Evolutionary conservation across 208 protist genomes (phyloP), one percentile per base, ranked within the genome.

Genomic region (Leishmania martiniquensis): DNA sequence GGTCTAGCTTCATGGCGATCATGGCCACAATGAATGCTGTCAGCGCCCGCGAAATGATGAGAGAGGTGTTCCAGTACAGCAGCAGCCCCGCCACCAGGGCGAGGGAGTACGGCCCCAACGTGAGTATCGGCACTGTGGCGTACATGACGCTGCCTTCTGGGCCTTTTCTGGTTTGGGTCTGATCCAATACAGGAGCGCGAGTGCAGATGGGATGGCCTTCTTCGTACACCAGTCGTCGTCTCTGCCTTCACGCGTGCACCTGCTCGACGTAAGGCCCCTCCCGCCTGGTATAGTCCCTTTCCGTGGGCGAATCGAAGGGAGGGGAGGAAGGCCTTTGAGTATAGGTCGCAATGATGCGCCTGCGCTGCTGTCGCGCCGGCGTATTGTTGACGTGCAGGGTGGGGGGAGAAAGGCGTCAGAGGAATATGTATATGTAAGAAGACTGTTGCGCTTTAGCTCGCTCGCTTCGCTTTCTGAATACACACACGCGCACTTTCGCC

Each of bases 51-150:
- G 81, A 86, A n/a, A 83, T 15, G 22, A 85, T 66, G 49, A 69
- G 60, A 39, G 82, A 87, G n/a, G 85, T 72, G 77, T 90, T 90
- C 89, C 89, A 93, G 72, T 93, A 89, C 7, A 90, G 57, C 49
- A 91, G 52, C 6, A 93, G 78, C 4, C 67, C 63, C 20, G 67
- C 32, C 63, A 73, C 44, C 20, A 80, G 17, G 10, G 69, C 47
- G 39, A 78, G 4, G 45, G 67, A 65, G 49, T 85, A 81, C 22
- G 74, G 72, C 25, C 55, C 66, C n/a, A 85, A 9, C 65, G 75
- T 47, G 17, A 80, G 60, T 17, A 80, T 75, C 1, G 52, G 72
- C 13, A 73, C 42, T 60, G 69, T 72, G 0, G 66, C 25, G 25
- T 76, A 22, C 75, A 84, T 74, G 65, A 15, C 17, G 17, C 65